Base-by-base conservation (phyloP, 2,329 filamentous ascomycete genomes). In the Claviceps pusilla region DNA sequence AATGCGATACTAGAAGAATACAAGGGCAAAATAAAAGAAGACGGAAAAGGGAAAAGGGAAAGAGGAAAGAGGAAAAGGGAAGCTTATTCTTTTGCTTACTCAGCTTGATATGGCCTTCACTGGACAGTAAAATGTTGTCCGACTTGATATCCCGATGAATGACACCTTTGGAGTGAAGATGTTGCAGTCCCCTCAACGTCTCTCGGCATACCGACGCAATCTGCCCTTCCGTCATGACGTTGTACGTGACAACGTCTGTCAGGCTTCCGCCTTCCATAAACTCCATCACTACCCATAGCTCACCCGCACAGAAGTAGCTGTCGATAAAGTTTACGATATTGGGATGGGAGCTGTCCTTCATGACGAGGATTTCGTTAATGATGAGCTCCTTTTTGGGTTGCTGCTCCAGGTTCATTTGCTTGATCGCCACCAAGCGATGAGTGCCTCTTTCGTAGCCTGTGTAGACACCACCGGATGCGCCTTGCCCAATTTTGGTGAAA, bases 241-340 rank as follows among this genome's bases (percentile, higher is more conserved):
- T 97, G 72, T 95, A 97, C 3, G 93, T 98, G 55, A 98, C 93
- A 53, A 98, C 93, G 69, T 98, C 93, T 11, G 93, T 98, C 67
- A 98, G 75, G 70, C 89, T 96, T 58, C 93, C 93, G 56, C 93
- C 93, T 69, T 98, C 91, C 93, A 98, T 98, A 65, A 91, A 98
- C 71, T 98, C 93, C 93, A 98, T 98, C 39, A 97, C 89, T 1
- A 98, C 93, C 93, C 93, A 98, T 35, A 98, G 74, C 68, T 97
- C 93, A 47, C 91, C 87, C 12, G 82, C 80, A 55, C 90, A 86
- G 11, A 98, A 76, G 68, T 90, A 97, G 68, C 90, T 96, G 73
- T 97, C 93, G 73, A 97, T 91, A 70, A 97, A 98, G 70, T 98
- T 98, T 71, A 98, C 93, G 70, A 98, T 95, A 67, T 97, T 97